Percentiles rank a stretch among this genome's conserved stretches.
Conservation (phyloP, 1,284 basidiomycete species). For the Inonotus obliquus region DNA sequence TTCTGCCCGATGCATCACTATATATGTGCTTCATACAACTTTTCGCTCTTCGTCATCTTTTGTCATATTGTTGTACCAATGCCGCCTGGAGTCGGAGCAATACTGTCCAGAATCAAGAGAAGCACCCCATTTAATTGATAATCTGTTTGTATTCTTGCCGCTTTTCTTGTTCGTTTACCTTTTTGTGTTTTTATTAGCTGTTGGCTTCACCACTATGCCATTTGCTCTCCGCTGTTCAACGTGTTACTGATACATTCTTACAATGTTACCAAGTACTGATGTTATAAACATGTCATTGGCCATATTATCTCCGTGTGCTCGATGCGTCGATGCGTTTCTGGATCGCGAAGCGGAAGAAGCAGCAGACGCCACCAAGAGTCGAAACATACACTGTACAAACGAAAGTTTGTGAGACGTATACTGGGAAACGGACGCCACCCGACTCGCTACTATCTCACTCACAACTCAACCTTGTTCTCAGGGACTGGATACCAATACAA, state of each 20-base stretch:
- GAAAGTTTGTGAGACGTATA: no score
- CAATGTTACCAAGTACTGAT: neutral
- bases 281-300: neutral
- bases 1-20: neutral
- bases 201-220: neutral
- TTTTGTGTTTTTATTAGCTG: neutral
- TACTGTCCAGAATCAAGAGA: neutral
- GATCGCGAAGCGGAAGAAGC: neutral
- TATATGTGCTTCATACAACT: neutral
- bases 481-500: neutral
- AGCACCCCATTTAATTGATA: neutral
- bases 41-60: neutral
- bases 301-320: neutral
- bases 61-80: neutral
- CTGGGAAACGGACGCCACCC: neutral
- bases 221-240: neutral
- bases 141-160: neutral
- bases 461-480: neutral
- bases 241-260: neutral
- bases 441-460: neutral
- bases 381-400: neutral
- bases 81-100: constrained; percentile 1
- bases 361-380: neutral
- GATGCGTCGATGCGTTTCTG: neutral
- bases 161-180: neutral